A percentile compares a stretch with the other conserved stretches of the same genome.
These are phyloP conservation scores for Pseudocercospora crystallina DNA, from an alignment of 2,329 filamentous ascomycete genomes.

Conservation along the genomic window DNA sequence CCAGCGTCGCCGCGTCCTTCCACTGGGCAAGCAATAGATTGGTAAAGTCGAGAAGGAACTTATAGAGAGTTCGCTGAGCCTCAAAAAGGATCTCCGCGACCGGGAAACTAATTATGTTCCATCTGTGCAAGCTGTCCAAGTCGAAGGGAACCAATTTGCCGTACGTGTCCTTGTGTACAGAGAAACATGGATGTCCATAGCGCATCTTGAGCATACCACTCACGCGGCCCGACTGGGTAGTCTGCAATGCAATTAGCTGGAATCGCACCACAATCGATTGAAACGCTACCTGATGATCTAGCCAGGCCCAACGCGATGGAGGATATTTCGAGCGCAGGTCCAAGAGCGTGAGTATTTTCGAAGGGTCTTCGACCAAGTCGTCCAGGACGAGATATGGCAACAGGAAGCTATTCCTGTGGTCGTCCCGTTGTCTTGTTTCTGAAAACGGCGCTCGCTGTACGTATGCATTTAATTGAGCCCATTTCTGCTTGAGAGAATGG, in stretches of 20 bases:
- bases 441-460: not conserved
- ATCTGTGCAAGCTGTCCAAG: not conserved
- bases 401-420: not conserved
- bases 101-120: constrained; percentile 6
- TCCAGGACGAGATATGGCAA: not conserved
- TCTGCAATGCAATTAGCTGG: not conserved
- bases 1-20: too few relatives aligned
- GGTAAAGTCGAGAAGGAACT: too few relatives aligned
- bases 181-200: not conserved
- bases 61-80: constrained; percentile 5
- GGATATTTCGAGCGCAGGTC: not conserved
- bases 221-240: not conserved
- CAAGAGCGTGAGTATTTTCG: not conserved
- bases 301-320: not conserved
- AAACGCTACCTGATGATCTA: not conserved
- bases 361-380: not conserved
- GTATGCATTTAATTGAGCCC: not conserved
- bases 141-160: constrained; percentile 1
- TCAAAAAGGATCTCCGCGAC: constrained; percentile 7
- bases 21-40: too few relatives aligned
- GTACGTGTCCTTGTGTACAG: not conserved
- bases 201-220: constrained; percentile 3
- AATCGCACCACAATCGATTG: not conserved
- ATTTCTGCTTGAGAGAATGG: not conserved
- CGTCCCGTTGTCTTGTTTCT: not conserved